Conservation (phyloP, 768 basidiomycete genomes). For the Calocera cornea region DNA sequence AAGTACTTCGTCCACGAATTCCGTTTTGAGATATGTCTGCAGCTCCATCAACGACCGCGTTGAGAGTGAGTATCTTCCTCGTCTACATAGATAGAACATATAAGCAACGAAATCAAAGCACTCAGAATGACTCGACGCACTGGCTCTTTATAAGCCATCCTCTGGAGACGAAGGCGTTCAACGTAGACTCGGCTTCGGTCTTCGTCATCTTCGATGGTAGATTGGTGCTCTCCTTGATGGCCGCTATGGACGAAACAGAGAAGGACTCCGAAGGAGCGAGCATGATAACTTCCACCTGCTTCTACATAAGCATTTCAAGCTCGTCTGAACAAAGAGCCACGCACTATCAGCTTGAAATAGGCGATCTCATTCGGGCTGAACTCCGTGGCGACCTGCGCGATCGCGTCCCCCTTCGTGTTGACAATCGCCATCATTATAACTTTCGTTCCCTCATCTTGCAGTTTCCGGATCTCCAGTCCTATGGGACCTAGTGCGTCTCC, state of each 20-base stretch:
- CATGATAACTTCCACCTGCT: slow-evolving; percentile 77
- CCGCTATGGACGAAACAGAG: slow-evolving; percentile 63
- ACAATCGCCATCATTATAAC: slow-evolving; percentile 57
- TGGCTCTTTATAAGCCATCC: slow-evolving; percentile 67
- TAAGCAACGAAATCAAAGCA: background rate
- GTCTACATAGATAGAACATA: slow-evolving; percentile 3
- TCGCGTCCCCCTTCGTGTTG: slow-evolving; percentile 64
- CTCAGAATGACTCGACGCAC: slow-evolving; percentile 30
- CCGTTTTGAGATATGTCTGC: slow-evolving; percentile 53
- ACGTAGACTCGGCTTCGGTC: slow-evolving; percentile 54
- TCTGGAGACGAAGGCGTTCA: slow-evolving; percentile 70
- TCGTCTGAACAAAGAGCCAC: slow-evolving; percentile 18
- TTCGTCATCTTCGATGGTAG: slow-evolving; percentile 36
- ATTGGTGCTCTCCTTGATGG: slow-evolving; percentile 51
- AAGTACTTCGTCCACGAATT: slow-evolving; percentile 53
- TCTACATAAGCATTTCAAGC: background rate
- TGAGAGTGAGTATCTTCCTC: slow-evolving; percentile 63
- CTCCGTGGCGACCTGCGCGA: slow-evolving; percentile 74
- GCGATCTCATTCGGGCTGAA: slow-evolving; percentile 66
- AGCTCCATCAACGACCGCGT: slow-evolving; percentile 65
- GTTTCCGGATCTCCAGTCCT: slow-evolving; percentile 55
- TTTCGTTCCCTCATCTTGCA: slow-evolving; percentile 52
- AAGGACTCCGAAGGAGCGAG: slow-evolving; percentile 59
- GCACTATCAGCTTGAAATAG: slow-evolving; percentile 71
- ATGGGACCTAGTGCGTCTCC: slow-evolving; percentile 53